Percentiles rank a stretch among this genome's conserved stretches.
Conservation (phyloP, 2,329 filamentous ascomycete species). For the Pseudocercospora ulei region DNA sequence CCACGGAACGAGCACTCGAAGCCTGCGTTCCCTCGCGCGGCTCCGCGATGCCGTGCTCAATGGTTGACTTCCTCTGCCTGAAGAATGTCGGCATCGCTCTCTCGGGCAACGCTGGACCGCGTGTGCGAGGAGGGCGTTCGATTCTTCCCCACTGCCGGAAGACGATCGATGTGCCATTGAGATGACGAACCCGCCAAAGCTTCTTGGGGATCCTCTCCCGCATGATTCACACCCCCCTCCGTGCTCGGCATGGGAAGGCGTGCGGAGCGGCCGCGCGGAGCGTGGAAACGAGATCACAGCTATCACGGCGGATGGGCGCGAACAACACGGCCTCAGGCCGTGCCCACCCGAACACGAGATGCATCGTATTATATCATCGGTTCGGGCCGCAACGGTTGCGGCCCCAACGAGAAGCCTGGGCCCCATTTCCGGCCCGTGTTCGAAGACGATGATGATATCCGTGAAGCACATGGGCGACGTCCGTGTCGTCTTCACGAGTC, state of each 20-base stretch:
- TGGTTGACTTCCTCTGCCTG: constrained; percentile 80
- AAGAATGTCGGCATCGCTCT: constrained; percentile 63
- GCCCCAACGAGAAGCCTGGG: constrained; percentile 54
- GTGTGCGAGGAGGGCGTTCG: constrained; percentile 59
- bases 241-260: background rate
- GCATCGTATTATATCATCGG: constrained; percentile 67
- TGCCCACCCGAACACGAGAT: constrained; percentile 50
- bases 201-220: constrained; percentile 17
- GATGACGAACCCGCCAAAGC: constrained; percentile 44
- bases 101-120: constrained; percentile 52
- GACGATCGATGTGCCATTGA: constrained; percentile 60
- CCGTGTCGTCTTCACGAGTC: constrained; percentile 62
- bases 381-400: constrained; percentile 36
- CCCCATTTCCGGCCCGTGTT: constrained; percentile 60
- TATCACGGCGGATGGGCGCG: constrained; percentile 64
- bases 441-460: constrained; percentile 65
- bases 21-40: constrained; percentile 57
- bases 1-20: constrained; percentile 57
- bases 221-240: constrained; percentile 7
- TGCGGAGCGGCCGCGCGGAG: background rate
- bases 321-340: constrained; percentile 74
- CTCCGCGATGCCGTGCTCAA: constrained; percentile 69
- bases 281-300: constrained; percentile 56
- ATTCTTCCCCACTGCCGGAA: constrained; percentile 66
- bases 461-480: constrained; percentile 65